Evolutionary conservation across 2,329 filamentous ascomycete species (phyloP), one percentile per base, ranked within the genome.

Genomic region (Fusarium avenaceum): DNA sequence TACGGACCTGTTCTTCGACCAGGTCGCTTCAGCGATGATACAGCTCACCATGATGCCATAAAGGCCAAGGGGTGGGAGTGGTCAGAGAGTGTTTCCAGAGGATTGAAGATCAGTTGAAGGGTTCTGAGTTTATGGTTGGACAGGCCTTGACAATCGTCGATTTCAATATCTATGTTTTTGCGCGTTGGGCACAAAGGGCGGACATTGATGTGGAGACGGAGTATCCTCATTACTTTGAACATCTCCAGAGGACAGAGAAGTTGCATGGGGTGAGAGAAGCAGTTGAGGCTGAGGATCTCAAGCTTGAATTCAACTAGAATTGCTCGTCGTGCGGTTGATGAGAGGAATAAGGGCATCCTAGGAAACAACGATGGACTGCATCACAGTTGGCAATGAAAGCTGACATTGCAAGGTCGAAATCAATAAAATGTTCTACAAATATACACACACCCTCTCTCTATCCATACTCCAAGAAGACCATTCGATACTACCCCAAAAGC

Each of bases 1-100:
- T 78, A 72, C 22, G 75, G 57, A 7, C 72, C 73, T 32, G 49
- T 66, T 3, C 56, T 70, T 7, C 67, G 72, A 10, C 77, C 78
- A 0, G 42, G 30, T 2, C 66, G 78, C 1, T 80, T 75, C 50
- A 72, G 62, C 1, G 67, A 74, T 15, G 72, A 72, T 2, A 22
- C 65, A 8, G 47, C 55, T 0, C 15, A 19, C 2, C 52, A 58
- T 1, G 44, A 60, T 2, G 26, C 24, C 0, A 46, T 73, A 9
- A 45, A 43, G 1, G 19, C 6, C 0, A 73, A 67, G 7, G 71
- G 0, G 57, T 13, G 9, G 30, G 39, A 0, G 1, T 43, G 0
- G 38, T 73, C 2, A 40, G 40, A 1, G 49, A 64, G 1, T 60
- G 43, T 0, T 70, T 68, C 5, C 24, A 24, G 4, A 56, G 51